These are phyloP conservation scores for Neoboletus magnificus DNA, from an alignment of 768 basidiomycete species.

Conservation along the genomic window DNA sequence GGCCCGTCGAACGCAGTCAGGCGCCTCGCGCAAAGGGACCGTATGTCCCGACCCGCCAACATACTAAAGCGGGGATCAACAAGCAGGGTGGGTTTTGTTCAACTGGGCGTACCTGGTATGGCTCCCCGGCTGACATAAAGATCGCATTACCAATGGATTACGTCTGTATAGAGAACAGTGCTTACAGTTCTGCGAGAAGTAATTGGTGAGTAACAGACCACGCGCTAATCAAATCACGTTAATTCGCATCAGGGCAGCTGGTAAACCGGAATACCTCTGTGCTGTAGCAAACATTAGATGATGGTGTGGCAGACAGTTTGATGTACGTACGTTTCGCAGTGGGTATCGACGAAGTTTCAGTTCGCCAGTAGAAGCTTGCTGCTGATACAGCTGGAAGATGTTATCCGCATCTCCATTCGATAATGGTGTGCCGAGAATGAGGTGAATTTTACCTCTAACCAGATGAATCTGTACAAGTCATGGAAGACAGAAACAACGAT, in stretches of 20 bases:
- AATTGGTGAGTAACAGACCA: slow-evolving; percentile 69
- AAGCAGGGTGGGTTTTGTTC: background rate
- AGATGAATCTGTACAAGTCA: background rate
- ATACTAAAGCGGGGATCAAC: slow-evolving; percentile 47
- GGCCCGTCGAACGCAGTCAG: slow-evolving; percentile 56
- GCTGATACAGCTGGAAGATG: slow-evolving; percentile 66
- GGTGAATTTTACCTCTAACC: slow-evolving; percentile 58
- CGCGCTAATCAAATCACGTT: slow-evolving; percentile 45
- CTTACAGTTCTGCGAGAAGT: slow-evolving; percentile 84
- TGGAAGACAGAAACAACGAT: background rate
- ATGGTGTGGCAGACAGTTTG: background rate
- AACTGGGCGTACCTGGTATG: slow-evolving; percentile 58
- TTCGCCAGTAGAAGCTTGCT: slow-evolving; percentile 51
- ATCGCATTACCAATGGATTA: background rate
- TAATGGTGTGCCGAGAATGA: slow-evolving; percentile 41
- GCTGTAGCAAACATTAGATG: slow-evolving; percentile 39
- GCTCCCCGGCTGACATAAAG: slow-evolving; percentile 59
- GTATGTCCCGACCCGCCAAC: slow-evolving; percentile 76
- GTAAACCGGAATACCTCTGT: slow-evolving; percentile 51
- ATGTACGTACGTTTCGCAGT: slow-evolving; percentile 49
- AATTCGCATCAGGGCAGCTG: background rate
- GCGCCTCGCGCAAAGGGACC: slow-evolving; percentile 57
- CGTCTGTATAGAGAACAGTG: background rate
- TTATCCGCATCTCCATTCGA: slow-evolving; percentile 45
- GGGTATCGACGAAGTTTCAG: slow-evolving; percentile 72